A percentile compares a stretch with the other conserved stretches of the same genome.
Conservation (phyloP, 139 green algal genomes). For the Marvania coccoides region DNA sequence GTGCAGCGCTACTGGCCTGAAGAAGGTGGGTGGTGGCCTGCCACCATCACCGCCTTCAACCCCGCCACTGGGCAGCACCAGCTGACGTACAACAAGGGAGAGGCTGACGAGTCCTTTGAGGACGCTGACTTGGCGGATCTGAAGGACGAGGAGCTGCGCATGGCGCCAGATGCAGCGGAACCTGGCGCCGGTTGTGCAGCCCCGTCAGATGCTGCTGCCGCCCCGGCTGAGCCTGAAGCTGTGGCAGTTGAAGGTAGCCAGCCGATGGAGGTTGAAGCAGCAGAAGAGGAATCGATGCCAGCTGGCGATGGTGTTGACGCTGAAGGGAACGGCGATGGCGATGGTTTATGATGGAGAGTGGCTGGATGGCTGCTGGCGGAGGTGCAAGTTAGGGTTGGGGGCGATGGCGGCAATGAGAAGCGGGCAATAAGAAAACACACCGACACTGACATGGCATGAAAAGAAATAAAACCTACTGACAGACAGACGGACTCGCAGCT, state of each 20-base stretch:
- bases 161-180: neutral
- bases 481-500: no score
- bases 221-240: neutral
- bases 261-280: neutral
- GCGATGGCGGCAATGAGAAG: no score
- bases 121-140: constrained; percentile 31
- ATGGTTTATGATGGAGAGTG: no score
- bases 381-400: no score
- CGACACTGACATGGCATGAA: no score
- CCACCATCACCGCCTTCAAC: constrained; percentile 20
- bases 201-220: neutral
- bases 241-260: neutral
- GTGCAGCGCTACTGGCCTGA: constrained; percentile 43
- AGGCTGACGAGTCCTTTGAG: constrained; percentile 35
- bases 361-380: no score
- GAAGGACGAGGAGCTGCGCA: constrained; percentile 16
- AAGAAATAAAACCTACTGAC: no score
- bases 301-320: neutral
- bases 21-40: constrained; percentile 42
- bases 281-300: neutral
- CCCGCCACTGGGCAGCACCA: constrained; percentile 18
- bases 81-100: constrained; percentile 27
- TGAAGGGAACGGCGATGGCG: neutral
- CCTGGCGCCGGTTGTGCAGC: neutral
- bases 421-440: neutral